phyloP scores from a whole-genome alignment of 2,329 filamentous ascomycete genomes.

The Amauroascus verrucosus region DNA sequence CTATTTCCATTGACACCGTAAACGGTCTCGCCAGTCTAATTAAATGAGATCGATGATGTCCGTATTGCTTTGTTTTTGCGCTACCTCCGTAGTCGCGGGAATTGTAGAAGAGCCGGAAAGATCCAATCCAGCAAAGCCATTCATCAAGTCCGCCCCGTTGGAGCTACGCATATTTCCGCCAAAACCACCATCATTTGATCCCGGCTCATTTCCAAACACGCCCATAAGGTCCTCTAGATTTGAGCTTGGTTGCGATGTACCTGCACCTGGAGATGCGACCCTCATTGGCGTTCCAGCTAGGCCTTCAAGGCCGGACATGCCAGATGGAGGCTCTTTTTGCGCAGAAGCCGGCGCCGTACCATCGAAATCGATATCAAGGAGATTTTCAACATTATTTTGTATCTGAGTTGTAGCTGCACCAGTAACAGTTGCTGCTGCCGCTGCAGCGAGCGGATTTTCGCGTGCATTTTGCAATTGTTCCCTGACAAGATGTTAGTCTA shows the following conservation, averaged over 20 bases:
- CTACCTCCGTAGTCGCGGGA: constrained; percentile 18
- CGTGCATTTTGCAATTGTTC: constrained; percentile 86
- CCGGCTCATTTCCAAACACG: constrained; percentile 47
- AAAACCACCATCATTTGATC: constrained; percentile 19
- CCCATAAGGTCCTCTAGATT: constrained; percentile 76
- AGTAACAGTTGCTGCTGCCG: constrained; percentile 54
- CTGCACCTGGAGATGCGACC: constrained; percentile 36
- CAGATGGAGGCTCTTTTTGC: constrained; percentile 51
- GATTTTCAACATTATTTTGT: constrained; percentile 80
- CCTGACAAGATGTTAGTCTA: constrained; percentile 28
- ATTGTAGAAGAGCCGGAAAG: constrained; percentile 45
- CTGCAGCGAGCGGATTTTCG: constrained; percentile 88
- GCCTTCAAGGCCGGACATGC: constrained; percentile 54
- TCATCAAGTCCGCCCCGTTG: constrained; percentile 52
- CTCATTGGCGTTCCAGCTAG: constrained; percentile 49
- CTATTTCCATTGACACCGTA: neutral
- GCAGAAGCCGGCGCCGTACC: constrained; percentile 83
- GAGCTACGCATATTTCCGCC: constrained; percentile 17
- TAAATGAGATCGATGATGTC: constrained; percentile 49
- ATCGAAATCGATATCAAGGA: constrained; percentile 93
- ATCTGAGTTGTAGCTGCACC: constrained; percentile 43
- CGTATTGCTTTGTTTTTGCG: constrained; percentile 43
- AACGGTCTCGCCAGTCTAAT: constrained; percentile 5
- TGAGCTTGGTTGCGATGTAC: constrained; percentile 33
- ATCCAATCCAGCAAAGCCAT: constrained; percentile 74